phyloP scores from a whole-genome alignment of 2,329 filamentous ascomycete species.

The Calonectria montana region DNA sequence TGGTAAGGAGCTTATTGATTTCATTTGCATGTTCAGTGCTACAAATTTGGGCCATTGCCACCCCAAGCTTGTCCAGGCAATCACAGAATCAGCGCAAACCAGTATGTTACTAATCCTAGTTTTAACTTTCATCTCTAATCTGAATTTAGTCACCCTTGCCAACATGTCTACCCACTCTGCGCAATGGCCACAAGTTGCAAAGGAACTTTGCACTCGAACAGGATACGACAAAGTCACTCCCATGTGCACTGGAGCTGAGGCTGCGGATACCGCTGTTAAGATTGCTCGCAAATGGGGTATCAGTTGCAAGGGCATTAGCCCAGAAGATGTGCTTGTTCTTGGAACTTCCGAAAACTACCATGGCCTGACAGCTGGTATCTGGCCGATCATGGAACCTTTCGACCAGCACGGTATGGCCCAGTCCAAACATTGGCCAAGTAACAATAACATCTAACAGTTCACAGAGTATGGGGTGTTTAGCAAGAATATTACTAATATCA shows the following conservation, averaged over 20 bases:
- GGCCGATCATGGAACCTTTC: slow-evolving; percentile 28
- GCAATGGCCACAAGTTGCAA: slow-evolving; percentile 24
- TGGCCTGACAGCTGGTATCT: slow-evolving; percentile 27
- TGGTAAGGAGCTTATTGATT: slow-evolving; percentile 26
- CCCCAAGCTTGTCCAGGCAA: slow-evolving; percentile 22
- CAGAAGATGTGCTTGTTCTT: slow-evolving; percentile 26
- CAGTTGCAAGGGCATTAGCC: slow-evolving; percentile 18
- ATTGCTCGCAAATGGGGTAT: slow-evolving; percentile 34
- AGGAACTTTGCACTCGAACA: slow-evolving; percentile 25
- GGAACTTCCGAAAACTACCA: slow-evolving; percentile 33
- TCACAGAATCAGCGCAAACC: slow-evolving; percentile 14
- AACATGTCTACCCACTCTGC: slow-evolving; percentile 24
- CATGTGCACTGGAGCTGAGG: slow-evolving; percentile 32
- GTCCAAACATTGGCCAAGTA: too few species aligned
- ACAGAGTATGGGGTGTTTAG: slow-evolving; percentile 26
- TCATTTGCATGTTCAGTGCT: slow-evolving; percentile 28
- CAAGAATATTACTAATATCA: slow-evolving; percentile 26
- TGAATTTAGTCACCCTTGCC: slow-evolving; percentile 21
- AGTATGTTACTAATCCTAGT: background rate
- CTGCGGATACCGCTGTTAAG: slow-evolving; percentile 32
- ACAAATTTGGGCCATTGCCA: slow-evolving; percentile 28
- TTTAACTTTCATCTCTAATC: background rate
- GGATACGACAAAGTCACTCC: slow-evolving; percentile 31
- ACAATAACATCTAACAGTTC: background rate
- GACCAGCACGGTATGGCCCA: slow-evolving; percentile 13